A percentile compares a stretch with the other conserved stretches of the same genome.
Conservation (phyloP, 2,329 filamentous ascomycete species). For the Pyrenochaeta sp. region DNA sequence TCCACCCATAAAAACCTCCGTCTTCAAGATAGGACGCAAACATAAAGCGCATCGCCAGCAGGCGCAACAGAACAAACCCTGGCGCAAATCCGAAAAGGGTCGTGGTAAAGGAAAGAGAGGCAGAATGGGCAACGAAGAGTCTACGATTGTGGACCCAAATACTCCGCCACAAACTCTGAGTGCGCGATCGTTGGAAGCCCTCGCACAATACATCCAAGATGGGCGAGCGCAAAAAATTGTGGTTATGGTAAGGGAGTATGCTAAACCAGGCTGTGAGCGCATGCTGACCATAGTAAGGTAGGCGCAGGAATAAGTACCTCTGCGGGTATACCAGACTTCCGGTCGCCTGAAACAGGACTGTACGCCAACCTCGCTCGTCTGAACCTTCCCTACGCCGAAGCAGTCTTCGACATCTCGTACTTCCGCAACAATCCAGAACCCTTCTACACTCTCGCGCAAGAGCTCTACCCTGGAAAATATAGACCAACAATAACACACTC, state of each 20-base stretch:
- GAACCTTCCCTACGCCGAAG: slow-evolving; percentile 87
- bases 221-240: slow-evolving; percentile 76
- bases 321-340: slow-evolving; percentile 86
- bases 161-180: slow-evolving; percentile 71
- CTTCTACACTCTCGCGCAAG: slow-evolving; percentile 91
- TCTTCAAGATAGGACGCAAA: slow-evolving; percentile 61
- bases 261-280: neutral
- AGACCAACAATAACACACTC: slow-evolving; percentile 88
- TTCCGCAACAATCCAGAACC: slow-evolving; percentile 85
- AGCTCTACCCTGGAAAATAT: slow-evolving; percentile 91
- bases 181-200: slow-evolving; percentile 72
- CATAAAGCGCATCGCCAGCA: slow-evolving; percentile 55
- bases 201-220: slow-evolving; percentile 82
- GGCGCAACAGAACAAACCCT: slow-evolving; percentile 43
- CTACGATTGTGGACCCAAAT: slow-evolving; percentile 72
- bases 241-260: slow-evolving; percentile 68
- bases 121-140: slow-evolving; percentile 89
- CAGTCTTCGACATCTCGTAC: slow-evolving; percentile 91
- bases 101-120: slow-evolving; percentile 33
- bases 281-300: slow-evolving; percentile 56
- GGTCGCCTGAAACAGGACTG: slow-evolving; percentile 89
- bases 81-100: slow-evolving; percentile 38
- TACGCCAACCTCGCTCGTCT: slow-evolving; percentile 91
- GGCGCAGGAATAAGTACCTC: slow-evolving; percentile 87
- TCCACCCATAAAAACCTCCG: neutral